Base-by-base conservation (phyloP, 495 filamentous ascomycete species). In the Hypoxylon cercidicola region DNA sequence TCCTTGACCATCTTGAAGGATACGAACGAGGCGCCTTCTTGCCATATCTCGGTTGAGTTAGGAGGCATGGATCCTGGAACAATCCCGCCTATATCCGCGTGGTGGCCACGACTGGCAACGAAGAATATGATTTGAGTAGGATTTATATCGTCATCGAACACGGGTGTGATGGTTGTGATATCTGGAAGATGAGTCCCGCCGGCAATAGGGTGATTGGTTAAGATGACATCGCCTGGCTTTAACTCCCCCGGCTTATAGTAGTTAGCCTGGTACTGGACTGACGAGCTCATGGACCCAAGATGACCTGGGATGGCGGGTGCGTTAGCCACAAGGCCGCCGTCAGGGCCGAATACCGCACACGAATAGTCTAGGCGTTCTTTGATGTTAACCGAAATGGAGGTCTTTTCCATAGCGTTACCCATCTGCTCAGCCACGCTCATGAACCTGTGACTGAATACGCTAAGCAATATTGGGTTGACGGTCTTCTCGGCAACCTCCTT, bases 361-460 rank as follows among this genome's bases (percentile, higher is more conserved):
- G 93, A 97, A 68, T 97, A 99, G 70, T 99, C 95, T 3, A 99
- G 84, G 1, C 95, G 88, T 75, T 99, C 95, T 71, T 99, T 99
- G 71, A 99, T 94, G 73, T 99, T 99, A 6, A 95, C 97, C 51
- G 90, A 94, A 50, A 99, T 93, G 62, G 91, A 93, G 0, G 95
- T 99, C 82, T 97, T 99, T 67, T 97, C 95, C 23, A 99, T 79
- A 1, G 95, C 93, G 48, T 92, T 82, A 3, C 95, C 95, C 94
- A 97, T 97, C 74, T 97, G 94, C 77, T 99, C 95, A 1, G 95
- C 95, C 70, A 99, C 97, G 10, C 93, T 93, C 95, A 99, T 99
- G 78, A 99, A 99, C 0, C 95, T 82, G 74, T 99, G 93, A 0
- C 92, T 92, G 66, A 99, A 99, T 59, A 99, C n/a, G n/a, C n/a